Evolutionary conservation across 2,329 filamentous ascomycete species (phyloP).

Genomic region (Colletotrichum musae): DNA sequence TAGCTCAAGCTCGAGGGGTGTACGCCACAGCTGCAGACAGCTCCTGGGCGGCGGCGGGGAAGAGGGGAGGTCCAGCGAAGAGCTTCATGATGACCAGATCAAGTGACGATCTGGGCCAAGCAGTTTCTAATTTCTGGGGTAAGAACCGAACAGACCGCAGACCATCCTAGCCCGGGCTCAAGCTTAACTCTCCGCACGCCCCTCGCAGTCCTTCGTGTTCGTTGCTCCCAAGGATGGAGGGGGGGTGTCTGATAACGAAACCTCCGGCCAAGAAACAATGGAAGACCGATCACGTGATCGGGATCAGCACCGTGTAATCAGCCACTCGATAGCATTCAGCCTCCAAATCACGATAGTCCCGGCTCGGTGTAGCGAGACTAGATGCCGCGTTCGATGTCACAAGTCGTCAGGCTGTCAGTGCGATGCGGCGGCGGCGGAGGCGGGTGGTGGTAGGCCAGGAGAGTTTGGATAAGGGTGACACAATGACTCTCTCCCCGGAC

Average conservation of each 20-base stretch:
- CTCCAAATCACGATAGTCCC: constrained; percentile 22
- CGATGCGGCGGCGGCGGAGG: constrained; percentile 7
- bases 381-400: constrained; percentile 9
- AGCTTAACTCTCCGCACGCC: constrained; percentile 16
- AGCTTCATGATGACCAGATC: constrained; percentile 11
- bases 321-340: constrained; percentile 21
- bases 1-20: not conserved
- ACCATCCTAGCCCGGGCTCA: not conserved
- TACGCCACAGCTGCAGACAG: constrained; percentile 1
- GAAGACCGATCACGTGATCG: constrained; percentile 23
- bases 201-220: not conserved
- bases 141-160: constrained; percentile 8
- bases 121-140: constrained; percentile 27
- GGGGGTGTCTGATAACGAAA: constrained; percentile 21
- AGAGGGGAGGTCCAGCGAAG: too few relatives aligned
- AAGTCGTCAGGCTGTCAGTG: constrained; percentile 22
- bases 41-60: not conserved
- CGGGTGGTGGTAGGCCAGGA: not conserved
- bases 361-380: constrained; percentile 20
- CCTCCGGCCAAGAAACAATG: constrained; percentile 4
- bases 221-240: not conserved
- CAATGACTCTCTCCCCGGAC: constrained; percentile 18
- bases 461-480: constrained; percentile 21
- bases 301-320: not conserved
- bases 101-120: constrained; percentile 11